These are phyloP conservation scores for Trypanosoma avium DNA, from an alignment of 208 protist species.

Conservation along the genomic window DNA sequence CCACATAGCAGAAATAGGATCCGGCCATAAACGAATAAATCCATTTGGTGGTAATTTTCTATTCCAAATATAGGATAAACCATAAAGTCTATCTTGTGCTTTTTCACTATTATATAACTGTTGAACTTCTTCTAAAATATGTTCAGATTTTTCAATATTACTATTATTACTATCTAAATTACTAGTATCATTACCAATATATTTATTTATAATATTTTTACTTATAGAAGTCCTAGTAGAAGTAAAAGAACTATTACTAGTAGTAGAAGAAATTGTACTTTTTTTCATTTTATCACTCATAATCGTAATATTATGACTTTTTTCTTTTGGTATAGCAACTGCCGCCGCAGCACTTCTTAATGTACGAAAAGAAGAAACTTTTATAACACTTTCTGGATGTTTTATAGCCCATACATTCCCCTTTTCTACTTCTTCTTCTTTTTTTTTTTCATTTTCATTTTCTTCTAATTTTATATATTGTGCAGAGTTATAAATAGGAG, in stretches of 20 bases:
- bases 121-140: conserved; percentile 12
- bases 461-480: conserved; percentile 55
- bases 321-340: background rate
- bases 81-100: conserved; percentile 43
- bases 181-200: too few relatives aligned
- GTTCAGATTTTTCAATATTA: background rate
- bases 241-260: too few relatives aligned
- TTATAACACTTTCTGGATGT: conserved; percentile 50
- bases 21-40: conserved; percentile 65
- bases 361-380: conserved; percentile 38
- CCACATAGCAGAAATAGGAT: conserved; percentile 76
- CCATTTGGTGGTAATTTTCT: conserved; percentile 63
- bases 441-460: background rate
- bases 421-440: conserved; percentile 15
- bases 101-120: conserved; percentile 14
- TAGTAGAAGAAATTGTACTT: too few relatives aligned
- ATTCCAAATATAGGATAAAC: conserved; percentile 71
- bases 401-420: conserved; percentile 31
- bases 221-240: too few relatives aligned
- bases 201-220: too few relatives aligned
- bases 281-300: too few relatives aligned
- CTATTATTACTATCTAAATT: background rate
- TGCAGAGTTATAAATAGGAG: conserved; percentile 24
- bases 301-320: too few relatives aligned
- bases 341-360: conserved; percentile 36